These are phyloP conservation scores for Polyplosphaeria fusca DNA, from an alignment of 495 filamentous ascomycete species.

Conservation along the genomic window DNA sequence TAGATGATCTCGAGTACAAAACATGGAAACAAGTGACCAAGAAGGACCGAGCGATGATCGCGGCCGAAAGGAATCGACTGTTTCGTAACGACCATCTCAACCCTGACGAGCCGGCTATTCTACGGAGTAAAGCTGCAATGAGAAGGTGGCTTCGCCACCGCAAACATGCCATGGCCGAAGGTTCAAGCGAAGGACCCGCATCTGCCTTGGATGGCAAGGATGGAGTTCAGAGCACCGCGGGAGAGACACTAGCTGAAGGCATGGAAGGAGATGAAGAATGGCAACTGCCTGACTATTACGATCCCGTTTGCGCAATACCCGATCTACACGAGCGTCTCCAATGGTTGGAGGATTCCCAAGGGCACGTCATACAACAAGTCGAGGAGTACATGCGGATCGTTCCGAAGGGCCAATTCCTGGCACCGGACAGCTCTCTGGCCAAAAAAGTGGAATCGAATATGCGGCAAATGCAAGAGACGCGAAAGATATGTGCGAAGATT, in stretches of 20 bases:
- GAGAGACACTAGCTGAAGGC: constrained; percentile 81
- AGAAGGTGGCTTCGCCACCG: constrained; percentile 74
- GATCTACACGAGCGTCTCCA: constrained; percentile 70
- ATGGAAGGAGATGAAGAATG: constrained; percentile 82
- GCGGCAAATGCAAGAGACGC: constrained; percentile 91
- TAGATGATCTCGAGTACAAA: constrained; percentile 88
- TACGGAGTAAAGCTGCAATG: constrained; percentile 75
- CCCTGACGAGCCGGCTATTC: constrained; percentile 77
- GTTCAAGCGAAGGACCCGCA: constrained; percentile 41
- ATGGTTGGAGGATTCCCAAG: constrained; percentile 85
- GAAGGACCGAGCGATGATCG: constrained; percentile 85
- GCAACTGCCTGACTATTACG: constrained; percentile 88
- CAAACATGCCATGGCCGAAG: constrained; percentile 55
- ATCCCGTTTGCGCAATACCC: constrained; percentile 78
- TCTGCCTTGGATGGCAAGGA: constrained; percentile 48
- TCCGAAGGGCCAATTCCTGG: constrained; percentile 67
- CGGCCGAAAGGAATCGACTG: constrained; percentile 73
- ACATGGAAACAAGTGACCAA: constrained; percentile 99
- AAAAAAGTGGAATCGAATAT: constrained; percentile 85
- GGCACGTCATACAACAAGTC: constrained; percentile 77
- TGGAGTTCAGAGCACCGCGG: constrained; percentile 46
- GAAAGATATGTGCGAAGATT: constrained; percentile 94
- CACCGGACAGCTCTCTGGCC: constrained; percentile 74
- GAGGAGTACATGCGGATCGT: constrained; percentile 77
- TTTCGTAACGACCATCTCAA: constrained; percentile 84